A percentile compares a stretch with the other conserved stretches of the same genome.
phyloP scores from a whole-genome alignment of 768 basidiomycete species.

The Hortiboletus flavorubellus region DNA sequence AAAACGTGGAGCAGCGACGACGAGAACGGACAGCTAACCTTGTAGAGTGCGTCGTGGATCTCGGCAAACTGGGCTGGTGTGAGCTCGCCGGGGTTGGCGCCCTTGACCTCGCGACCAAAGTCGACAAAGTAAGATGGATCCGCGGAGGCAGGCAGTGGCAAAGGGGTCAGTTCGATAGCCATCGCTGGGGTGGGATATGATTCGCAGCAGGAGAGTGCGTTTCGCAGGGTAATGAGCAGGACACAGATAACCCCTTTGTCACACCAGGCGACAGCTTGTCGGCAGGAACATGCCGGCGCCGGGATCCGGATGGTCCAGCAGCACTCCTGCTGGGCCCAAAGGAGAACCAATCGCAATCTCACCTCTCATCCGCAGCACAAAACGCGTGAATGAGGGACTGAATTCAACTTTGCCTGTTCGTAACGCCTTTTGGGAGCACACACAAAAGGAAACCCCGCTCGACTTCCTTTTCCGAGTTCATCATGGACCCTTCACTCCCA shows the following conservation, averaged over 20 bases:
- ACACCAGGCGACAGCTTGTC: neutral
- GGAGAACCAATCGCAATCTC: constrained; percentile 4
- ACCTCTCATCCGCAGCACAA: constrained; percentile 6
- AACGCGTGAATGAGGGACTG: neutral
- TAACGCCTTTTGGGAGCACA: neutral
- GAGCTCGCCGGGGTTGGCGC: constrained; percentile 63
- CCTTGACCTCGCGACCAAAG: constrained; percentile 78
- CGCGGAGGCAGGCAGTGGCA: constrained; percentile 71
- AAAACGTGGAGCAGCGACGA: neutral
- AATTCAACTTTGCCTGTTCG: neutral
- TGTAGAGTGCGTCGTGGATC: constrained; percentile 71
- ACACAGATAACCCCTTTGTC: constrained; percentile 2
- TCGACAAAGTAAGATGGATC: constrained; percentile 61
- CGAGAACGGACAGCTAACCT: constrained; percentile 40
- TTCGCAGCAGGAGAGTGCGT: neutral
- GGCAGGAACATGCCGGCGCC: constrained; percentile 4
- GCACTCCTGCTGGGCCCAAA: neutral
- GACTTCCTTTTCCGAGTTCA: constrained; percentile 11
- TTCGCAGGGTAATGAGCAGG: neutral
- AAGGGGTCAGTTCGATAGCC: constrained; percentile 62
- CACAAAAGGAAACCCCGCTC: constrained; percentile 1
- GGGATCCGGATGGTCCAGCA: neutral
- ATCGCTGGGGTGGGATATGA: constrained; percentile 34
- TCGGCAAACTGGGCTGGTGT: constrained; percentile 60
- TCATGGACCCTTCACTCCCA: neutral